Percentiles rank a stretch among this genome's conserved stretches.
Conservation (phyloP, 2,329 filamentous ascomycete genomes). For the Pseudogymnoascus sp. region DNA sequence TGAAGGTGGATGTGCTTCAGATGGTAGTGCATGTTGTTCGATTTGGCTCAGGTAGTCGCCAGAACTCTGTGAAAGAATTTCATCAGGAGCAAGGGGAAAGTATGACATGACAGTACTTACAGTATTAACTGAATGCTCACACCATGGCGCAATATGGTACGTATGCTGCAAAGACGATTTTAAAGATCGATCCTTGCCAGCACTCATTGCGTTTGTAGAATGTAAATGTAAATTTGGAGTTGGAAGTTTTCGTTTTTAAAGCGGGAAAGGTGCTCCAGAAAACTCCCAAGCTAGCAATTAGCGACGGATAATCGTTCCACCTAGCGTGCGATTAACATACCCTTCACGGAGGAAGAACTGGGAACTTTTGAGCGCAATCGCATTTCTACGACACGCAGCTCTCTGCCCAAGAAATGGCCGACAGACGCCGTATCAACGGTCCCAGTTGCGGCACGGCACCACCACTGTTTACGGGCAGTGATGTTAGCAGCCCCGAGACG, state of each 20-base stretch:
- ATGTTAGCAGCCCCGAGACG: conserved; percentile 35
- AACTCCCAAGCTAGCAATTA: conserved; percentile 9
- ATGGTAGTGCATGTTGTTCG: conserved; percentile 66
- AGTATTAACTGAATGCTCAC: background rate
- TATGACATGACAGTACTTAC: conserved; percentile 11
- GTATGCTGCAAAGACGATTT: background rate
- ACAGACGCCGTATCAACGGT: conserved; percentile 84
- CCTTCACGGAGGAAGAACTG: background rate
- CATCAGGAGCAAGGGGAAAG: conserved; percentile 24
- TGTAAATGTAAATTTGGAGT: background rate
- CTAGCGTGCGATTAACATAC: background rate
- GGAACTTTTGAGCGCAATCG: conserved; percentile 4
- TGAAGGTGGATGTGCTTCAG: conserved; percentile 40
- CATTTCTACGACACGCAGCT: background rate
- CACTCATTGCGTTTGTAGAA: background rate
- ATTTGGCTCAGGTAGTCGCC: conserved; percentile 30
- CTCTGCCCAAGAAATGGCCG: conserved; percentile 48
- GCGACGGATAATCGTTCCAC: conserved; percentile 1
- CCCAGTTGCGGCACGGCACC: conserved; percentile 68
- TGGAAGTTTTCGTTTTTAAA: conserved; percentile 7
- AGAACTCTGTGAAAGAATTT: conserved; percentile 24
- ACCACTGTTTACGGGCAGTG: conserved; percentile 55
- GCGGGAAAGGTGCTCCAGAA: background rate
- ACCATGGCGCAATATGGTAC: background rate
- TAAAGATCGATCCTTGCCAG: background rate